Percentiles rank a stretch among this genome's conserved stretches.
These are phyloP conservation scores for Lipomyces spencermartinsiae DNA, from an alignment of 805 yeast genomes.

Conservation along the genomic window DNA sequence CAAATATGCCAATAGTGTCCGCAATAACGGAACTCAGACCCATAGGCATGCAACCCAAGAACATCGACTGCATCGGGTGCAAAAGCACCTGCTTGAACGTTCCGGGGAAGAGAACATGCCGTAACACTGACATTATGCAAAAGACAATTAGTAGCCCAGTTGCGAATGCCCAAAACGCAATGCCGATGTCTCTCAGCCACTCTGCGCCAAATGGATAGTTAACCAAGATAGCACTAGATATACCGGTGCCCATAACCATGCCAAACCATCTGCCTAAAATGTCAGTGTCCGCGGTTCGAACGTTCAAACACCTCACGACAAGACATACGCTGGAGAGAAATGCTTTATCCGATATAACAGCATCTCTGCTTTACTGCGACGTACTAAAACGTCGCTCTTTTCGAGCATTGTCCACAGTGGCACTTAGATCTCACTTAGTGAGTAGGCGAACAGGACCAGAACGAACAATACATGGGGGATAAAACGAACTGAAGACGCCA, in stretches of 20 bases:
- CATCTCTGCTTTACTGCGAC: background rate
- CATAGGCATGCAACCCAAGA: constrained; percentile 83
- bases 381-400: background rate
- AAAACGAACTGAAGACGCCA: background rate
- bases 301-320: background rate
- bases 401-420: background rate
- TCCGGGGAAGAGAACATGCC: constrained; percentile 51
- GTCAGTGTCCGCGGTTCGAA: background rate
- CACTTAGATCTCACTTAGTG: background rate
- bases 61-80: constrained; percentile 60
- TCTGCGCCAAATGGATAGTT: constrained; percentile 67
- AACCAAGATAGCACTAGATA: constrained; percentile 65
- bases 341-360: constrained; percentile 38
- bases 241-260: constrained; percentile 86
- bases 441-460: background rate
- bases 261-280: constrained; percentile 59
- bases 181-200: constrained; percentile 65
- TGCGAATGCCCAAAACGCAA: constrained; percentile 67
- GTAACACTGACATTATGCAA: constrained; percentile 52
- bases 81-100: constrained; percentile 45
- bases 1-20: constrained; percentile 57
- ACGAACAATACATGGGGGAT: no score
- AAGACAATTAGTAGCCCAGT: constrained; percentile 52
- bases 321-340: constrained; percentile 41
- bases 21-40: constrained; percentile 72